A percentile compares a stretch with the other conserved stretches of the same genome.
Evolutionary conservation across 2,329 filamentous ascomycete genomes (phyloP).

Genomic region (Fusarium foetens): DNA sequence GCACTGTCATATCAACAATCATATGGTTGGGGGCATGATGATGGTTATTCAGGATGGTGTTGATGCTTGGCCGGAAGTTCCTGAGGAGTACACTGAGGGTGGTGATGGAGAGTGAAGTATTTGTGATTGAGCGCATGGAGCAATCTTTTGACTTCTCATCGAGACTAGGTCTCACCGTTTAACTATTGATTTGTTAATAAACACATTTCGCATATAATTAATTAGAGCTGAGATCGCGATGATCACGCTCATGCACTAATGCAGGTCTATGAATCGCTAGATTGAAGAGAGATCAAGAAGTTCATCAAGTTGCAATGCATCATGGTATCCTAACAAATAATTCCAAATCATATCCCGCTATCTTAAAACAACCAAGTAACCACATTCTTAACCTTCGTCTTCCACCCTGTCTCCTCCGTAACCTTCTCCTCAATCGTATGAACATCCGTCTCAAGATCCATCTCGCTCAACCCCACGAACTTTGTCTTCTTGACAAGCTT

Average conservation of each 20-base stretch:
- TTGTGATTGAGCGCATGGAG: background rate
- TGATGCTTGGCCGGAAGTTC: constrained; percentile 56
- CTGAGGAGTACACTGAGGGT: constrained; percentile 49
- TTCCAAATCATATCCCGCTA: background rate
- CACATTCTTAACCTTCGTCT: constrained; percentile 47
- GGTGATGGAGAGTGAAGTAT: constrained; percentile 13
- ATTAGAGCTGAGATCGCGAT: background rate
- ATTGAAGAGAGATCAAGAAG: background rate
- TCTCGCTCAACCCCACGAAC: constrained; percentile 64
- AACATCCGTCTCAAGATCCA: constrained; percentile 72
- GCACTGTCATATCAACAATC: constrained; percentile 66
- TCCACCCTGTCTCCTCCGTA: constrained; percentile 57
- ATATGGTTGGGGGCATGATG: constrained; percentile 65
- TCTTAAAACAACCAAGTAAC: constrained; percentile 50
- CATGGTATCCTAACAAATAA: background rate
- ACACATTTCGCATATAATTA: background rate
- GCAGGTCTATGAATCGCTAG: background rate
- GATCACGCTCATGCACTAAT: too few species aligned
- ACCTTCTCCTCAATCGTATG: constrained; percentile 57
- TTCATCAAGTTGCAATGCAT: background rate
- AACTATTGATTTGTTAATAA: background rate
- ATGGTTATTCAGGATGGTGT: constrained; percentile 61
- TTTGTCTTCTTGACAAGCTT: constrained; percentile 75
- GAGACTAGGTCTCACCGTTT: constrained; percentile 17
- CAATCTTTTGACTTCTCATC: background rate